Evolutionary conservation across 352 stramenopile species (phyloP), one percentile per base, ranked within the genome.

Genomic region (Phytophthora brassicae): DNA sequence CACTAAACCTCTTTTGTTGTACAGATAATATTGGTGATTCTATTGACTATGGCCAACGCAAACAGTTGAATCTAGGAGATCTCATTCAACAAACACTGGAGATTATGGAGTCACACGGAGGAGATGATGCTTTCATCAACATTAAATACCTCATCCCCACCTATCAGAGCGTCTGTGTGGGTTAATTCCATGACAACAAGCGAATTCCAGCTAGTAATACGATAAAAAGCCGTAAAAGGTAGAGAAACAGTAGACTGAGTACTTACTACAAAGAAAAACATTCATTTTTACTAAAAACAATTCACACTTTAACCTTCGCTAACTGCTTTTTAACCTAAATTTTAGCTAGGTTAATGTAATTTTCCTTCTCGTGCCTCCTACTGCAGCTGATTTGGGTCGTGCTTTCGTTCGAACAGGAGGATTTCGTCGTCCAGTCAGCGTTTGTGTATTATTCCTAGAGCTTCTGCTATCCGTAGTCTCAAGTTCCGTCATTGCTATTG

Each of bases 131-230:
- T 4, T 99, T 99, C 72, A 98, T 99, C 71, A 99, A 99, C 79
- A 99, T 99, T 74, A 99, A 99, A 66, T 99, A 99, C 64, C 87
- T 99, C 55, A 77, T 99, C 20, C 96, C 96, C 3, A 97, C 96
- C 1, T 99, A 98, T 76, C 92, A 98, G 73, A 98, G 90, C 65
- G 89, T 94, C 8, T 94, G 85, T 35, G 78, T 92, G 9, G 82
- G 83, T 41, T 94, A 72, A 29, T 24, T 20, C n/a, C 33, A 17
- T 24, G 38, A 22, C 28, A 12, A 1, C 13, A 19, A 26, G n/a
- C 39, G 12, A 8, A 23, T 44, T 14, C 39, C 17, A 26, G 39
- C 39, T 26, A 52, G 28, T 17, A 26, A 60, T n/a, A 20, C 6
- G 22, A 58, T 14, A 50, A 19, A 35, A 47, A 22, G 9, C 17